Base-by-base conservation (phyloP, 2,329 filamentous ascomycete genomes). In the Curvularia sp. region DNA sequence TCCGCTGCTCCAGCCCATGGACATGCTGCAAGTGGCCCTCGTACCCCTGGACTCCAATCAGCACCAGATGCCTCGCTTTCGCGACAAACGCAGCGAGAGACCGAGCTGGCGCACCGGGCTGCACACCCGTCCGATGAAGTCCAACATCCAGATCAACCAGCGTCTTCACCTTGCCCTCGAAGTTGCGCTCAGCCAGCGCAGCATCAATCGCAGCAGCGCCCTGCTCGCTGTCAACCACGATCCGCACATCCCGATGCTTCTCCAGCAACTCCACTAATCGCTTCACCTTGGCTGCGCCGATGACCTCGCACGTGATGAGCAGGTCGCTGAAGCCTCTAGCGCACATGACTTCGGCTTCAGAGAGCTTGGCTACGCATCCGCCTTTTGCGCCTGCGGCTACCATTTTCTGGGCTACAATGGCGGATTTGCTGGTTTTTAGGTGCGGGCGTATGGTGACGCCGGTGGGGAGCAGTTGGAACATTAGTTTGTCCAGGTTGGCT, bases 11-110 rank as follows among this genome's bases (percentile, higher is more conserved):
- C 1, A 64, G 59, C 32, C 76, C 74, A 61, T 83, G 81, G 12
- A 84, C 61, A 71, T 84, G 82, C 72, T 84, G 82, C 39, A 84
- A 60, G 69, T 84, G 82, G 1, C 82, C 82, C 64, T 84, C 82
- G 56, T 84, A 84, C 0, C 82, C 82, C 61, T 84, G 81, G 0
- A 84, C 77, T 1, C 82, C 82, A 39, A 83, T 79, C 58, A 84
- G 60, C 8, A 73, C 72, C 46, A 84, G 62, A 56, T 80, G 72
- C 55, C 71, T 67, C 28, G 80, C 61, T 5, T 60, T 62, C 0
- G 55, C 69, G 13, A 84, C 67, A 45, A 79, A 76, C 32, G 59
- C 57, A 13, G 81, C 81, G 13, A 84, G 75, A 1, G 67, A 61
- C 12, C 76, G 47, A 3, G 80, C 80, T 0, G 78, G 69, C 53